These are phyloP conservation scores for Oryza meyeriana DNA, from an alignment of 176 grass and related monocot species.

Conservation along the genomic window DNA sequence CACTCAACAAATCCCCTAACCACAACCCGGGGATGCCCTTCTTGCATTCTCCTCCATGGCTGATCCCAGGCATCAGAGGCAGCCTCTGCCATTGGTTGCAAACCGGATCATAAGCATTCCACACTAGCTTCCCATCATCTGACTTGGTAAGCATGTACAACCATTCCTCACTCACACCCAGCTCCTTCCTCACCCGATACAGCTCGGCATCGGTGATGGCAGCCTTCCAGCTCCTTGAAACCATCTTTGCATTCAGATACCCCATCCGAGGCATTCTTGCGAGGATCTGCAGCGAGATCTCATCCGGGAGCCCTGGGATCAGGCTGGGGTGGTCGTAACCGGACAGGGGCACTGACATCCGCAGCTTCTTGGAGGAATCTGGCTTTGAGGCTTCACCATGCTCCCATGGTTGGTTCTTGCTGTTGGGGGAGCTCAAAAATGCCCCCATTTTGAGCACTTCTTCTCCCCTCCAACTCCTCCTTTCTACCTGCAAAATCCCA, in stretches of 20 bases:
- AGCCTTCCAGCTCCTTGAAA: conserved; percentile 61
- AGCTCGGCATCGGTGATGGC: conserved; percentile 39
- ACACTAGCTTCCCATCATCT: conserved; percentile 38
- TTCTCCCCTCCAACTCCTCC: not conserved
- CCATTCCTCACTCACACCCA: conserved; percentile 57
- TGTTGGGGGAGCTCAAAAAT: conserved; percentile 41
- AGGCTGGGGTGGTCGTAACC: conserved; percentile 27
- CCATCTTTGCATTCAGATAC: conserved; percentile 51
- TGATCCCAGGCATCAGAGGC: conserved; percentile 56
- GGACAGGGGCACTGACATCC: conserved; percentile 8
- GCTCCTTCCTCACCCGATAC: conserved; percentile 55
- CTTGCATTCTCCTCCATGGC: conserved; percentile 35
- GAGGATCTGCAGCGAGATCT: conserved; percentile 72
- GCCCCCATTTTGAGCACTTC: conserved; percentile 52
- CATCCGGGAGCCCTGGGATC: conserved; percentile 63
- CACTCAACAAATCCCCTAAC: conserved; percentile 29
- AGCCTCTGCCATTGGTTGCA: conserved; percentile 57
- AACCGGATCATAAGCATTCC: conserved; percentile 69
- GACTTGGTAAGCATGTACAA: conserved; percentile 53
- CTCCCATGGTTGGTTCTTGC: conserved; percentile 32
- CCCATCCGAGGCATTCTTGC: conserved; percentile 49
- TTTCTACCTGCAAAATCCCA: not conserved
- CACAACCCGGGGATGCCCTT: conserved; percentile 31
- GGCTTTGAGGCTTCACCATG: not conserved
- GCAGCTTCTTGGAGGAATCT: conserved; percentile 56